Percentiles rank a stretch among this genome's conserved stretches.
These are phyloP conservation scores for Teratosphaeria viscida DNA, from an alignment of 2,329 filamentous ascomycete species.

Conservation along the genomic window DNA sequence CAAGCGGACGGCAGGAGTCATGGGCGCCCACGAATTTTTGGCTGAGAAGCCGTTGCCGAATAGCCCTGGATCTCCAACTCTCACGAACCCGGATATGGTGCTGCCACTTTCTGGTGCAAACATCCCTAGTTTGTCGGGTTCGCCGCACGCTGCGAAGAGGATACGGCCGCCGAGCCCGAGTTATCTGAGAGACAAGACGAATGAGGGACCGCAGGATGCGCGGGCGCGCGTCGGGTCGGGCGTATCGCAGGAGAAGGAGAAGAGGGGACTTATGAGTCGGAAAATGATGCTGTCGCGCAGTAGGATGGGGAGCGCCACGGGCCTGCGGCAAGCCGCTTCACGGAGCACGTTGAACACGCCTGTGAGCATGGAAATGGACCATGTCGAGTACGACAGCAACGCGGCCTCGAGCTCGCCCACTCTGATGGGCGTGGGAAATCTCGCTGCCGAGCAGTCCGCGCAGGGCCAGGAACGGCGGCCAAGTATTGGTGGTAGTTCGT, in stretches of 20 bases:
- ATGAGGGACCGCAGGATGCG: constrained; percentile 2
- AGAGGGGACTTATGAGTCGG: constrained; percentile 19
- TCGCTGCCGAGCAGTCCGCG: constrained; percentile 12
- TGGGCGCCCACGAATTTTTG: constrained; percentile 1
- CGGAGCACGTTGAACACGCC: constrained; percentile 5
- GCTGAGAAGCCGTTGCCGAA: constrained; percentile 19
- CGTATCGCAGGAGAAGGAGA: constrained; percentile 11
- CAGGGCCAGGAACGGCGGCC: constrained; percentile 5
- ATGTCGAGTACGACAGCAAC: constrained; percentile 1
- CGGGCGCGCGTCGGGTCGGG: not conserved
- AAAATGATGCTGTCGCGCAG: constrained; percentile 24
- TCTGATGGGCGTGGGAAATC: constrained; percentile 20
- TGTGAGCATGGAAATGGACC: not conserved
- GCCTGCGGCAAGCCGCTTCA: not conserved
- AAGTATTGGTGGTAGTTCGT: constrained; percentile 30
- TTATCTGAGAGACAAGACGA: constrained; percentile 15
- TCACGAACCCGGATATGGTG: constrained; percentile 93
- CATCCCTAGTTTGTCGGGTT: not conserved
- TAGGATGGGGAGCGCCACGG: constrained; percentile 11
- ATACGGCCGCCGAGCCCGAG: constrained; percentile 19
- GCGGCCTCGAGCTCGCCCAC: constrained; percentile 20
- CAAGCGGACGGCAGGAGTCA: not conserved
- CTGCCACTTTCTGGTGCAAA: constrained; percentile 41
- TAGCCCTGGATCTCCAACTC: constrained; percentile 62
- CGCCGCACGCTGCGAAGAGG: constrained; percentile 8